A percentile compares a stretch with the other conserved stretches of the same genome.
Conservation (phyloP, 345 rosid species). For the Rhodamnia argentea region DNA sequence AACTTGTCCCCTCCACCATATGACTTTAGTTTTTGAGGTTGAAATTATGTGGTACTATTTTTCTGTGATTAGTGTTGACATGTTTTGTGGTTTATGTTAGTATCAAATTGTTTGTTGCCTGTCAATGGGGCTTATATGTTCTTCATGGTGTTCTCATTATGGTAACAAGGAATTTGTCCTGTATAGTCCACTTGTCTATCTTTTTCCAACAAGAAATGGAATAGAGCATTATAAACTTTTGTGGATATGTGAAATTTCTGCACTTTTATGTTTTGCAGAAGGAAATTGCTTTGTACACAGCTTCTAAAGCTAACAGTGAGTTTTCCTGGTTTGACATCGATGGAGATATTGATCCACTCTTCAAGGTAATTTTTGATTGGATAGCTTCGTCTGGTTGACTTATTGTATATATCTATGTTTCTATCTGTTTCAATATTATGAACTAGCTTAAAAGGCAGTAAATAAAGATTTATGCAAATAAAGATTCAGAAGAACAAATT, state of each 20-base stretch:
- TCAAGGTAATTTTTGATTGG: conserved; percentile 50
- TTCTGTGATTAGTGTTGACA: not conserved
- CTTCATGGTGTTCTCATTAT: not conserved
- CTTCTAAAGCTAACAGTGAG: conserved; percentile 69
- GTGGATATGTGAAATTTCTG: not conserved
- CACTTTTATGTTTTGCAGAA: conserved; percentile 45
- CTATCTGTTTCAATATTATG: not conserved
- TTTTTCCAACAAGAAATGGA: not conserved
- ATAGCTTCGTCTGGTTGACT: not conserved
- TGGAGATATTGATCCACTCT: conserved; percentile 86
- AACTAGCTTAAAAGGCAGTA: not conserved
- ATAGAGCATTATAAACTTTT: not conserved
- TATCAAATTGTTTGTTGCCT: not conserved
- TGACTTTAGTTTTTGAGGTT: not conserved
- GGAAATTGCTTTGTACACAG: conserved; percentile 91
- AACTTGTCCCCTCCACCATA: not conserved
- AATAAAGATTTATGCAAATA: not conserved
- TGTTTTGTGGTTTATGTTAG: not conserved
- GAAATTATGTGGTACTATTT: not conserved
- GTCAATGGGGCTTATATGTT: not conserved
- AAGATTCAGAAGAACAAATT: not conserved
- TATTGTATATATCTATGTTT: not conserved
- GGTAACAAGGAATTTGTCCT: not conserved
- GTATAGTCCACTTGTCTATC: not conserved
- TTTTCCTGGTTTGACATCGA: conserved; percentile 90